Evolutionary conservation across 139 green algal species (phyloP).

Genomic region (Asterochloris erici): DNA sequence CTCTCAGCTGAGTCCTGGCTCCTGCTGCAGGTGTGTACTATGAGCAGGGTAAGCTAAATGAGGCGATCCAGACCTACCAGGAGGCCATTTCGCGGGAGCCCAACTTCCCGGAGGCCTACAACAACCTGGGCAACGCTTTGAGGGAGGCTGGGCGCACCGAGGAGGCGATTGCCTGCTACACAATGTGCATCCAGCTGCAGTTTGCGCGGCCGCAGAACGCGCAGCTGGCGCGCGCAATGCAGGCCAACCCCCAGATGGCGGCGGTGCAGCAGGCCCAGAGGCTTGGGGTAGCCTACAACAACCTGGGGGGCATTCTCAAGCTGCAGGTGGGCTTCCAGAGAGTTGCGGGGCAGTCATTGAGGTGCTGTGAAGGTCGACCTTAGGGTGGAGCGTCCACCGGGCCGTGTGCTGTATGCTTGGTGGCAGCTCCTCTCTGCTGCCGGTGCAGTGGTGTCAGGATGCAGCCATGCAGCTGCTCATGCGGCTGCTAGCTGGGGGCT

Average conservation of each 20-base stretch:
- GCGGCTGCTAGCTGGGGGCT: no score
- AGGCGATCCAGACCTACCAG: conserved; percentile 61
- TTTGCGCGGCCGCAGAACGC: conserved; percentile 28
- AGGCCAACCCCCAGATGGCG: conserved; percentile 15
- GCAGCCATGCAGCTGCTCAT: no score
- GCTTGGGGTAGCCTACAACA: conserved; percentile 78
- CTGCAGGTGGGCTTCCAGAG: conserved; percentile 18
- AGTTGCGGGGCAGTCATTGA: no score
- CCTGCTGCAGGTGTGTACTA: conserved; percentile 50
- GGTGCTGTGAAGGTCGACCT: no score
- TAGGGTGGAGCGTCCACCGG: no score
- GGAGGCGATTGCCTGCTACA: conserved; percentile 76
- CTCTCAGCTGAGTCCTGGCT: no score
- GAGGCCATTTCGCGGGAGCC: conserved; percentile 63
- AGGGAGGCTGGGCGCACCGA: conserved; percentile 53
- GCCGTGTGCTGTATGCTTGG: no score
- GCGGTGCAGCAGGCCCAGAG: conserved; percentile 51
- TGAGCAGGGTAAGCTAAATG: conserved; percentile 65
- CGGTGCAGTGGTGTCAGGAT: no score
- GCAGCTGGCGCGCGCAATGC: conserved; percentile 13
- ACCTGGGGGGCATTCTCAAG: conserved; percentile 72
- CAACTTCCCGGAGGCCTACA: conserved; percentile 75
- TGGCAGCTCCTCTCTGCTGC: no score
- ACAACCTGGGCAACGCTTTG: conserved; percentile 84
- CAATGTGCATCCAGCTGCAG: conserved; percentile 74